Percentiles rank a stretch among this genome's conserved stretches.
These are phyloP conservation scores for Colletotrichum kahawae DNA, from an alignment of 2,329 filamentous ascomycete species.

Conservation along the genomic window DNA sequence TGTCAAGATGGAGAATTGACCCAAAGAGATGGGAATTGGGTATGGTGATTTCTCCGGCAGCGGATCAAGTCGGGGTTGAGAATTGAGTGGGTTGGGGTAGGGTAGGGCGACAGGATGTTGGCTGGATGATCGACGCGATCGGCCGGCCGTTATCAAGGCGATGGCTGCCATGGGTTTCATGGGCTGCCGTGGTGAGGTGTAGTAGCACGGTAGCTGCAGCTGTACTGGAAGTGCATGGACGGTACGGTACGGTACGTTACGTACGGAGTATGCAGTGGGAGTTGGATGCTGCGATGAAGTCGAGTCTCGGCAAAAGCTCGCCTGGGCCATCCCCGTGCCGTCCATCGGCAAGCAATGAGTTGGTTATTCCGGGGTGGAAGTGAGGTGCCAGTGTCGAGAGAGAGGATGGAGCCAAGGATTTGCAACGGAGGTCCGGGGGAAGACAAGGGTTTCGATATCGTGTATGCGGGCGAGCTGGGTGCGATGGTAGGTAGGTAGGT, in stretches of 20 bases:
- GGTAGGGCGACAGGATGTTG: constrained; percentile 8
- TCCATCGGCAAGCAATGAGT: background rate
- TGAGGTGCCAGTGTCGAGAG: background rate
- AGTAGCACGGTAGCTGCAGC: constrained; percentile 5
- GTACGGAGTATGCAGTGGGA: background rate
- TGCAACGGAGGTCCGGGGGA: constrained; percentile 21
- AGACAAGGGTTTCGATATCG: constrained; percentile 15
- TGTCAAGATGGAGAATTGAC: background rate
- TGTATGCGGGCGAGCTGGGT: background rate
- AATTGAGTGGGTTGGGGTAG: background rate
- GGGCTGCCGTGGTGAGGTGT: background rate
- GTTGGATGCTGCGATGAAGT: background rate
- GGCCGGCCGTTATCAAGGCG: constrained; percentile 14
- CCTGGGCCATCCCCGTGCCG: background rate
- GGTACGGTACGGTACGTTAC: background rate
- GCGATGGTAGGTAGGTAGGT: background rate
- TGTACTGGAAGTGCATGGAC: background rate
- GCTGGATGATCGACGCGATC: constrained; percentile 20
- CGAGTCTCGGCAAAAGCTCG: background rate
- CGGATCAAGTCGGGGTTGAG: background rate
- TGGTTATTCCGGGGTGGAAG: background rate
- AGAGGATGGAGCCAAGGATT: background rate
- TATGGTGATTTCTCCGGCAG: background rate
- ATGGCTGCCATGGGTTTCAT: constrained; percentile 4
- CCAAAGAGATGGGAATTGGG: background rate